These are phyloP conservation scores for Zygosaccharomyces sapae DNA, from an alignment of 1,139 yeast genomes.

Conservation along the genomic window DNA sequence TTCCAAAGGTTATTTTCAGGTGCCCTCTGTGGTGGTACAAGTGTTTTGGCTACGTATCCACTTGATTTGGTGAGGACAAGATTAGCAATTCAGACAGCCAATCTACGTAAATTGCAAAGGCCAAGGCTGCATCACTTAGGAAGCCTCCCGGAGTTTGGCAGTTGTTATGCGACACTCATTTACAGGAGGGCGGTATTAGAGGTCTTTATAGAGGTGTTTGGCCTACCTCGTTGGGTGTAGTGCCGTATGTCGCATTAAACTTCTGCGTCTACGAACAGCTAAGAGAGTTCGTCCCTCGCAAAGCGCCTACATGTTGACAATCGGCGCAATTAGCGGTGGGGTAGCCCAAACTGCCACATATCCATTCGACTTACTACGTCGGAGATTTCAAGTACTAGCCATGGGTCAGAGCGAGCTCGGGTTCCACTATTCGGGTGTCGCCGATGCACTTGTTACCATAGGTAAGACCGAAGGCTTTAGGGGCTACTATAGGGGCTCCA, in stretches of 20 bases:
- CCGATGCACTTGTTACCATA: slow-evolving; percentile 66
- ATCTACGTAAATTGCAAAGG: slow-evolving; percentile 50
- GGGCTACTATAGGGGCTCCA: slow-evolving; percentile 82
- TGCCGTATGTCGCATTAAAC: slow-evolving; percentile 92
- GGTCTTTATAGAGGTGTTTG: slow-evolving; percentile 81
- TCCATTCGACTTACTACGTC: slow-evolving; percentile 83
- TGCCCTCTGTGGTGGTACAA: slow-evolving; percentile 72
- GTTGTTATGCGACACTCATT: slow-evolving; percentile 56
- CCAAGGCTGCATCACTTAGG: slow-evolving; percentile 37
- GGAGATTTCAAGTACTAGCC: slow-evolving; percentile 85
- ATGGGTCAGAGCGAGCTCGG: slow-evolving; percentile 71
- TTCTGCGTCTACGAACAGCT: slow-evolving; percentile 84
- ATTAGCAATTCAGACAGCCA: slow-evolving; percentile 83
- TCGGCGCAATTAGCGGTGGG: slow-evolving; percentile 90
- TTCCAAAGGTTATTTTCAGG: slow-evolving; percentile 71
- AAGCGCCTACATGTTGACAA: slow-evolving; percentile 44
- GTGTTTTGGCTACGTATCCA: slow-evolving; percentile 86
- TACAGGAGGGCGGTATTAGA: slow-evolving; percentile 71
- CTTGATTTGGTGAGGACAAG: slow-evolving; percentile 88
- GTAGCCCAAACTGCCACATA: slow-evolving; percentile 76
- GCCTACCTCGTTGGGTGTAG: slow-evolving; percentile 91
- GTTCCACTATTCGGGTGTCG: slow-evolving; percentile 68
- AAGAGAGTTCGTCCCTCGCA: slow-evolving; percentile 48
- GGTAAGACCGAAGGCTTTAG: slow-evolving; percentile 66
- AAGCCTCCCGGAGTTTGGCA: slow-evolving; percentile 67